Percentiles rank a stretch among this genome's conserved stretches.
These are phyloP conservation scores for Camellia granthamiana DNA, from an alignment of 148 eudicot genomes.

Conservation along the genomic window DNA sequence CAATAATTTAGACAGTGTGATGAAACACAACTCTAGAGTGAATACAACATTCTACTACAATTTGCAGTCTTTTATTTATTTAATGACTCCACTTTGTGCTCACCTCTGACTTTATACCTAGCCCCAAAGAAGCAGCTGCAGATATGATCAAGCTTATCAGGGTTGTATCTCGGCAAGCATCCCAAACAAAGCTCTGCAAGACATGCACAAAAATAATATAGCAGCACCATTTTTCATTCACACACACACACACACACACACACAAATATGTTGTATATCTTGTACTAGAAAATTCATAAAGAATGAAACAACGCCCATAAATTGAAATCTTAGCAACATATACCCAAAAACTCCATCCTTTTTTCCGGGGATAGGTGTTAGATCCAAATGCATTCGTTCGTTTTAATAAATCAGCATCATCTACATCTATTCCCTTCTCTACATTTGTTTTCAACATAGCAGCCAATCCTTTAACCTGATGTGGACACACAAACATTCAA, in stretches of 20 bases:
- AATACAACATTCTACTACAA: not conserved
- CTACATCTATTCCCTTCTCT: conserved; percentile 72
- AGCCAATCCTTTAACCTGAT: conserved; percentile 65
- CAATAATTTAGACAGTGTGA: too few relatives aligned
- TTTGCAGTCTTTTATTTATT: not conserved
- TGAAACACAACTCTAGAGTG: too few relatives aligned
- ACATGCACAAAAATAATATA: not conserved
- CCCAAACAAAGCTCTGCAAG: conserved; percentile 75
- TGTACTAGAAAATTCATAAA: not conserved
- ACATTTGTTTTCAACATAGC: conserved; percentile 47
- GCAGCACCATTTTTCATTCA: not conserved
- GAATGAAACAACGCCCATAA: not conserved
- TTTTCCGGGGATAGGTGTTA: conserved; percentile 87
- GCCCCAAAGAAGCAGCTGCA: conserved; percentile 85
- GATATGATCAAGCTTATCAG: conserved; percentile 88
- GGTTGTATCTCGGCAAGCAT: conserved; percentile 90
- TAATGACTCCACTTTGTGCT: conserved; percentile 18
- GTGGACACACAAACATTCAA: not conserved
- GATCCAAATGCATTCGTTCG: conserved; percentile 73
- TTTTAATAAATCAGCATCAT: conserved; percentile 52
- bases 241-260: too few relatives aligned
- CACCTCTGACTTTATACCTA: conserved; percentile 97
- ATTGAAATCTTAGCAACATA: not conserved
- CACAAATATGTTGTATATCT: too few relatives aligned
- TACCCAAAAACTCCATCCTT: conserved; percentile 82